Percentiles rank a stretch among this genome's conserved stretches.
phyloP scores from a whole-genome alignment of 257 asterid species.

The Knoxia roxburghii region DNA sequence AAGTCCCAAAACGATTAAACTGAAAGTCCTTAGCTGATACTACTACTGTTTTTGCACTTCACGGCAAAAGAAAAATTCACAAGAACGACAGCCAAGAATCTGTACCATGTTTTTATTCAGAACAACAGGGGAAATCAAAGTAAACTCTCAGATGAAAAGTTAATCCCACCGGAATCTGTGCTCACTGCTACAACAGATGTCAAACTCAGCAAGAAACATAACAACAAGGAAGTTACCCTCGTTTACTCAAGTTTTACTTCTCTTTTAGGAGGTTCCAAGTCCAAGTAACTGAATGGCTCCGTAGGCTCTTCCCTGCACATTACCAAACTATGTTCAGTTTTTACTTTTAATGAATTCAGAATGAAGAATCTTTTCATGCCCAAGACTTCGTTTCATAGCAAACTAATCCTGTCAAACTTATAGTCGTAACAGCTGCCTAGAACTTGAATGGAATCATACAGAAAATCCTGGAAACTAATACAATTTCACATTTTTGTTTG shows the following conservation, averaged over 20 bases:
- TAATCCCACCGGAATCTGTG: neutral
- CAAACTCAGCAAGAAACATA: neutral
- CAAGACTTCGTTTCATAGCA: neutral
- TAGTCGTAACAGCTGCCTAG: neutral
- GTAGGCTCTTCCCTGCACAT: constrained; percentile 95
- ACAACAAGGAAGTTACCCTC: neutral
- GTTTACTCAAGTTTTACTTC: constrained; percentile 49
- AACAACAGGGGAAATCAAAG: neutral
- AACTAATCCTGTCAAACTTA: neutral
- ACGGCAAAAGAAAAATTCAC: too few species aligned
- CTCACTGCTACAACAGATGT: constrained; percentile 3
- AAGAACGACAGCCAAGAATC: too few species aligned
- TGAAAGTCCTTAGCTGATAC: too few species aligned
- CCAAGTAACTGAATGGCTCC: constrained; percentile 76
- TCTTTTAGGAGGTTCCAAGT: constrained; percentile 78
- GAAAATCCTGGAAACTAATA: neutral
- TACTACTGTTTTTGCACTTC: too few species aligned
- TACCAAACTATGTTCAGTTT: neutral
- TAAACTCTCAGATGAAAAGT: too few species aligned
- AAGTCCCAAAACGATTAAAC: too few species aligned
- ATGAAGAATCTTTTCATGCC: neutral
- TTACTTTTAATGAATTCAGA: neutral
- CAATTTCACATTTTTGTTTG: neutral
- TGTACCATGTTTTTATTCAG: neutral
- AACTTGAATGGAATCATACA: neutral